Conservation (phyloP, 2,329 filamentous ascomycete species). For the Neonectria sp. region DNA sequence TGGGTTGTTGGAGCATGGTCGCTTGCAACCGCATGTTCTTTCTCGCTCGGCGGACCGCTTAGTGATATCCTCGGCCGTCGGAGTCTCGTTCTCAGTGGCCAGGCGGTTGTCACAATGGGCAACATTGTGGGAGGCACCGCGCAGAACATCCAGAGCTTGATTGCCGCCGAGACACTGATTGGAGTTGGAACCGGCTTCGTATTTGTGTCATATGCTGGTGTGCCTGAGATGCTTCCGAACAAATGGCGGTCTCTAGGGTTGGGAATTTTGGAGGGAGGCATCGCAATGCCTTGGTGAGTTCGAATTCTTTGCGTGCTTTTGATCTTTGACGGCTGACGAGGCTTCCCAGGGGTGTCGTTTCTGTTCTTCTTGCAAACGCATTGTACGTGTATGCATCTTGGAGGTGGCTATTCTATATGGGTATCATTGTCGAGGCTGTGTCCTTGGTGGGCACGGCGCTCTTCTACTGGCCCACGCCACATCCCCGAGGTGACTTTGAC, state of each 20-base stretch:
- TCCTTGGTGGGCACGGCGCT: slow-evolving; percentile 23
- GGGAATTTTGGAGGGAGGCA: slow-evolving; percentile 29
- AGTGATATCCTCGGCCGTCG: slow-evolving; percentile 28
- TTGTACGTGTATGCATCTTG: slow-evolving; percentile 24
- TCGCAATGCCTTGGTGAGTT: slow-evolving; percentile 23
- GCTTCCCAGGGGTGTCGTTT: neutral
- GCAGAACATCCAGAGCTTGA: slow-evolving; percentile 8
- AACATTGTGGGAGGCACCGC: slow-evolving; percentile 29
- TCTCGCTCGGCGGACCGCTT: slow-evolving; percentile 29
- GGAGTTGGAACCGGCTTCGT: slow-evolving; percentile 25
- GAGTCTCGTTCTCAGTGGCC: slow-evolving; percentile 19
- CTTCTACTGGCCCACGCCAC: slow-evolving; percentile 31
- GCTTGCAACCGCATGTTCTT: slow-evolving; percentile 19
- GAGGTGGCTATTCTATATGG: slow-evolving; percentile 32
- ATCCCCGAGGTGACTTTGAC: slow-evolving; percentile 28
- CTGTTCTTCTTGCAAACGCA: slow-evolving; percentile 10
- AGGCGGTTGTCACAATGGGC: slow-evolving; percentile 20
- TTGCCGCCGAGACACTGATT: slow-evolving; percentile 18
- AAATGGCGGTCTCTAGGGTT: slow-evolving; percentile 30
- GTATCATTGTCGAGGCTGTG: slow-evolving; percentile 27
- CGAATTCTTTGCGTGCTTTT: no score
- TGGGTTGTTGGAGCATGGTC: slow-evolving; percentile 33
- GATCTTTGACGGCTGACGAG: neutral
- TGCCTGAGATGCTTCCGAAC: slow-evolving; percentile 32
- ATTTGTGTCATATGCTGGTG: slow-evolving; percentile 30